Evolutionary conservation across 73 alveolate species (phyloP).

Genomic region (Paraurostyla sp.): DNA sequence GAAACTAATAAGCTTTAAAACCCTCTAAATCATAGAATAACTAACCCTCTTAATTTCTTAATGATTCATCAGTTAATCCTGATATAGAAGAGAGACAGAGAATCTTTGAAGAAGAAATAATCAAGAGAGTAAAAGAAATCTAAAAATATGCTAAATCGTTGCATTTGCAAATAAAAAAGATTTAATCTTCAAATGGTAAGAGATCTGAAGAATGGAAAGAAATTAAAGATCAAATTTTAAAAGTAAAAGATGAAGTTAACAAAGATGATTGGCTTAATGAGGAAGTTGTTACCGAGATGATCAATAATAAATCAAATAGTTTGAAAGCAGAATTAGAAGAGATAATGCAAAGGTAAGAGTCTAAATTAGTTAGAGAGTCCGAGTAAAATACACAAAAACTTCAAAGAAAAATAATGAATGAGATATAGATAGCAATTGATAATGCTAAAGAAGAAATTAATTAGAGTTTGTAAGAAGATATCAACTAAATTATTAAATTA

Average conservation of each 20-base stretch:
- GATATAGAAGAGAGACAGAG: slow-evolving; percentile 12
- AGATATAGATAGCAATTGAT: not conserved
- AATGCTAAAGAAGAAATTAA: not conserved
- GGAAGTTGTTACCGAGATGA: not conserved
- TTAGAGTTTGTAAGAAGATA: not conserved
- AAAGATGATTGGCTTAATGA: slow-evolving; percentile 20
- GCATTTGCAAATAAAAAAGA: slow-evolving; percentile 1
- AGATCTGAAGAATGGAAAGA: slow-evolving; percentile 19
- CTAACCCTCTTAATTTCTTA: not conserved
- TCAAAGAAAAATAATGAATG: not conserved
- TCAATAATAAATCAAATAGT: not conserved
- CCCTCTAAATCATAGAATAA: not conserved
- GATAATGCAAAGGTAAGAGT: not conserved
- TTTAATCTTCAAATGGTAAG: slow-evolving; percentile 14
- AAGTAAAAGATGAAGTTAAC: slow-evolving; percentile 1
- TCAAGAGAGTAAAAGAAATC: slow-evolving; percentile 19
- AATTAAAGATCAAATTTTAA: slow-evolving; percentile 2
- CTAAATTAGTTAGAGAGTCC: not conserved
- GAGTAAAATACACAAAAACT: not conserved
- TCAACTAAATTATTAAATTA: not conserved
- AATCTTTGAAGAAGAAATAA: slow-evolving; percentile 29
- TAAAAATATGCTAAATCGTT: slow-evolving; percentile 15
- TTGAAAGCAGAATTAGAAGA: not conserved
- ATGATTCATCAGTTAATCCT: not conserved
- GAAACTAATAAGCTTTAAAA: slow-evolving; percentile 40